phyloP scores from a whole-genome alignment of 495 filamentous ascomycete species.

The Friedmanniomyces endolithicus region DNA sequence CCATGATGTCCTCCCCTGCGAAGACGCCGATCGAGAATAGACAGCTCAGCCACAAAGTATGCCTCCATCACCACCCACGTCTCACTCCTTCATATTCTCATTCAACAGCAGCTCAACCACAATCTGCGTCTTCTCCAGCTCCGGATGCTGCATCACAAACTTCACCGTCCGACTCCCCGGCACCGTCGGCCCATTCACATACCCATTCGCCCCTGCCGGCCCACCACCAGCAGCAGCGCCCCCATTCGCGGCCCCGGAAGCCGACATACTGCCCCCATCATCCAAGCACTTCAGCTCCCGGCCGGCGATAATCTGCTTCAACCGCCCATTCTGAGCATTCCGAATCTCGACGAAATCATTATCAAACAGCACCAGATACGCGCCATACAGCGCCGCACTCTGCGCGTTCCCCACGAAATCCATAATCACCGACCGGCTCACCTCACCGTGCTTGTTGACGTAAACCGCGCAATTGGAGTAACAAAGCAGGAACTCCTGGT shows the following conservation, averaged over 20 bases:
- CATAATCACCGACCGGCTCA: conserved; percentile 85
- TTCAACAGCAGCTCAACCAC: conserved; percentile 88
- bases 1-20: neutral
- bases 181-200: conserved; percentile 24
- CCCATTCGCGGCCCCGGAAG: conserved; percentile 23
- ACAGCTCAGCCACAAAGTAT: too few relatives aligned
- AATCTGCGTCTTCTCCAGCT: conserved; percentile 66
- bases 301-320: conserved; percentile 88
- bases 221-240: neutral
- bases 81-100: conserved; percentile 37
- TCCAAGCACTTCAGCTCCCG: conserved; percentile 78
- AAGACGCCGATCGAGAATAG: too few relatives aligned
- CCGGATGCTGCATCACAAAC: conserved; percentile 89
- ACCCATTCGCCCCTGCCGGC: neutral
- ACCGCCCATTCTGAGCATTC: conserved; percentile 87
- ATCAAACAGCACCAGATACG: conserved; percentile 48
- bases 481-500: conserved; percentile 82
- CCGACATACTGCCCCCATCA: conserved; percentile 47
- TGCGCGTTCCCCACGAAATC: conserved; percentile 88
- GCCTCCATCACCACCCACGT: neutral
- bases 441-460: conserved; percentile 94
- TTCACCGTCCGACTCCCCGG: conserved; percentile 55
- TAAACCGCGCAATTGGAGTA: conserved; percentile 95
- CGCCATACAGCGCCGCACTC: conserved; percentile 64
- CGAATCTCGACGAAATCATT: conserved; percentile 86